Percentiles rank a stretch among this genome's conserved stretches.
phyloP scores from a whole-genome alignment of 257 asterid genomes.

The Solanum corneliomulleri region DNA sequence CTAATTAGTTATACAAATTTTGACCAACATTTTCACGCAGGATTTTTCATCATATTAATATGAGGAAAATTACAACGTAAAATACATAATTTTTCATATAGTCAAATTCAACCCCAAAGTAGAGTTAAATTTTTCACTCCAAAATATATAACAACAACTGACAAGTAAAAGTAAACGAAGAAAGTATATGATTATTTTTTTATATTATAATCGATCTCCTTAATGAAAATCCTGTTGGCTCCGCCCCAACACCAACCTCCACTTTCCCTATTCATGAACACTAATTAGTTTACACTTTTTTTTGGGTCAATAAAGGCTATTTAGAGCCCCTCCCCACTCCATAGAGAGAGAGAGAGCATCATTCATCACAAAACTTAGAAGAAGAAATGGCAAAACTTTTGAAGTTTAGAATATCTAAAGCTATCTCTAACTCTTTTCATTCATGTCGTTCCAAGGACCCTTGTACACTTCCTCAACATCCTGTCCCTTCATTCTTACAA shows the following conservation, averaged over 20 bases:
- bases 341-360: neutral
- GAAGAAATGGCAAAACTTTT: slow-evolving; percentile 5
- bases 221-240: neutral
- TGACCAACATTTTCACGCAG: too few species aligned
- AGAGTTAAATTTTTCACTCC: neutral
- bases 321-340: neutral
- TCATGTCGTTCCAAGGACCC: slow-evolving; percentile 65
- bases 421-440: slow-evolving; percentile 33
- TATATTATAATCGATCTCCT: too few species aligned
- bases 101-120: neutral
- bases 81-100: neutral
- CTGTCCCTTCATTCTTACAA: slow-evolving; percentile 36
- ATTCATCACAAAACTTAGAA: neutral
- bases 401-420: slow-evolving; percentile 39
- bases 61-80: neutral
- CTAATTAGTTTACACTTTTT: neutral
- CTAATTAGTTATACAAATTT: too few species aligned
- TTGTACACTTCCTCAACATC: slow-evolving; percentile 39
- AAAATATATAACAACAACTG: too few species aligned
- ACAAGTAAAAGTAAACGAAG: too few species aligned
- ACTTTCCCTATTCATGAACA: neutral
- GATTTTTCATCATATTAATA: neutral
- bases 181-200: too few species aligned
- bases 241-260: neutral
- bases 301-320: neutral